A percentile compares a stretch with the other conserved stretches of the same genome.
Evolutionary conservation across 495 filamentous ascomycete species (phyloP).

Genomic region (Pyronema omphalodes): DNA sequence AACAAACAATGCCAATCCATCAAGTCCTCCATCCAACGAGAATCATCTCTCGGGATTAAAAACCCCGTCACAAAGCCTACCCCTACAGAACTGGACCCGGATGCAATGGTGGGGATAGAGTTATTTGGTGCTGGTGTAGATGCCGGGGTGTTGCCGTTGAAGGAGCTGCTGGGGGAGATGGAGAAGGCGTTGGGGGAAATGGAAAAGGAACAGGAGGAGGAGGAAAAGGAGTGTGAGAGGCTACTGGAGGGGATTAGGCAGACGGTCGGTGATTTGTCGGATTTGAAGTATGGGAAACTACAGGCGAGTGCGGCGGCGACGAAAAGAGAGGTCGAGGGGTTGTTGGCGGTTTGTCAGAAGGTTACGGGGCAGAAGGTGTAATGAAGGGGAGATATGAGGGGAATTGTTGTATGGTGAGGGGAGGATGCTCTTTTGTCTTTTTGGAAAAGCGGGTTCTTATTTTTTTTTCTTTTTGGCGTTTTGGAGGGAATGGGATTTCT

Average conservation of each 20-base stretch:
- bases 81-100: slow-evolving; percentile 38
- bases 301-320: slow-evolving; percentile 10
- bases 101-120: slow-evolving; percentile 52
- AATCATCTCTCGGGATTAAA: slow-evolving; percentile 43
- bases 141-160: slow-evolving; percentile 42
- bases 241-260: slow-evolving; percentile 42
- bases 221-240: slow-evolving; percentile 44
- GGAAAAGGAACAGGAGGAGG: slow-evolving; percentile 42
- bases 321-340: too few species aligned
- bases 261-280: slow-evolving; percentile 54
- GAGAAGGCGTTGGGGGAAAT: slow-evolving; percentile 44
- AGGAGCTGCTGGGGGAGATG: slow-evolving; percentile 48
- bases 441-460: too few species aligned
- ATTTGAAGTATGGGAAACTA: slow-evolving; percentile 64
- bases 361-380: too few species aligned
- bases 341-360: too few species aligned
- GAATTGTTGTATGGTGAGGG: too few species aligned
- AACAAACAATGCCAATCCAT: slow-evolving; percentile 50
- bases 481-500: too few species aligned
- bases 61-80: slow-evolving; percentile 38
- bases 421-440: too few species aligned
- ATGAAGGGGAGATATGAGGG: too few species aligned
- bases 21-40: slow-evolving; percentile 44
- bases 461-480: too few species aligned
- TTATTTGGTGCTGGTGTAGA: slow-evolving; percentile 24